Evolutionary conservation across 768 basidiomycete genomes (phyloP).

Genomic region (Phaeotremella fagi): DNA sequence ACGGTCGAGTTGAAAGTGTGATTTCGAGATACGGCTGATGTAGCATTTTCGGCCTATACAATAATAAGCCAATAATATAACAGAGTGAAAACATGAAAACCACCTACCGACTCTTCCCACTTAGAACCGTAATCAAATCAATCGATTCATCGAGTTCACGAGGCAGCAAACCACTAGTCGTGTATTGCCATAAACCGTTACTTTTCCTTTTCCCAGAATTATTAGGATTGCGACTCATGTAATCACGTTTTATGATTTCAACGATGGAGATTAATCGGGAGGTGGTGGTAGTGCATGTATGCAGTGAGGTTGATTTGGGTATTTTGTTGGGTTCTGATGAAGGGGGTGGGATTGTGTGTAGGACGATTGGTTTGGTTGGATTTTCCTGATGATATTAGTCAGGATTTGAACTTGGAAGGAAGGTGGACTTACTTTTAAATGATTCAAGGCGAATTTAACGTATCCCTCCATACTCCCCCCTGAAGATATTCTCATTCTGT

Average conservation of each 20-base stretch:
- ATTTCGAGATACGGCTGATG: slow-evolving; percentile 40
- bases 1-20: slow-evolving; percentile 28
- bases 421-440: slow-evolving; percentile 19
- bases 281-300: slow-evolving; percentile 47
- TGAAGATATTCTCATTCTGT: slow-evolving; percentile 32
- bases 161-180: slow-evolving; percentile 17
- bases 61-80: too few species aligned
- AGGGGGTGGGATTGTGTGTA: slow-evolving; percentile 25
- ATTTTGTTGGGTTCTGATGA: neutral
- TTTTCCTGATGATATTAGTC: slow-evolving; percentile 13
- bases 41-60: slow-evolving; percentile 34
- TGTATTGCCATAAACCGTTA: slow-evolving; percentile 45
- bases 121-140: slow-evolving; percentile 17
- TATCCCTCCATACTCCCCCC: slow-evolving; percentile 25
- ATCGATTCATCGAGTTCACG: slow-evolving; percentile 2
- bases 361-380: slow-evolving; percentile 20
- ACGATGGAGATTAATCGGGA: slow-evolving; percentile 70
- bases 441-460: slow-evolving; percentile 26
- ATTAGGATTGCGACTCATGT: slow-evolving; percentile 8
- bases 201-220: slow-evolving; percentile 17
- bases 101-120: slow-evolving; percentile 31
- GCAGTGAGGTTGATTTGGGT: slow-evolving; percentile 9
- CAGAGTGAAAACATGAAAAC: neutral
- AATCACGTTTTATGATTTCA: slow-evolving; percentile 82
- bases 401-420: neutral